Evolutionary conservation across 2,329 filamentous ascomycete genomes (phyloP).

Genomic region (Nemania sp.): DNA sequence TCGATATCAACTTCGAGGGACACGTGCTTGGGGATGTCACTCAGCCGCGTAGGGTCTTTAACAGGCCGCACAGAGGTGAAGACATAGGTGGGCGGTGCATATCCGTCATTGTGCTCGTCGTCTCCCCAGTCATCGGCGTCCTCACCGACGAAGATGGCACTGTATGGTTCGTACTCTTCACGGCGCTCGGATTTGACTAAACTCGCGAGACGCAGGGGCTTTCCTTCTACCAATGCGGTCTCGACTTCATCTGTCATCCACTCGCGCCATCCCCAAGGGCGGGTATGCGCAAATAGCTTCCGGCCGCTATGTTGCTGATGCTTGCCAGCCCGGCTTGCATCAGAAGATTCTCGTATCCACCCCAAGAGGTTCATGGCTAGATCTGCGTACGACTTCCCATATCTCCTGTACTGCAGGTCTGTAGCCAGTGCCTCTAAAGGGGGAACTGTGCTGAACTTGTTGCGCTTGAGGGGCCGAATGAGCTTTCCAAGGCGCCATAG

Average conservation of each 20-base stretch:
- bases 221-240: constrained; percentile 32
- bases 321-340: constrained; percentile 2
- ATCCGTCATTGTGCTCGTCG: neutral
- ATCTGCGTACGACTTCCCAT: constrained; percentile 27
- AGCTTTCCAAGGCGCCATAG: constrained; percentile 35
- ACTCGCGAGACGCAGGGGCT: constrained; percentile 32
- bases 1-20: constrained; percentile 36
- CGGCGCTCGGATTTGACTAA: constrained; percentile 26
- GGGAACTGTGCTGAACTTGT: constrained; percentile 29
- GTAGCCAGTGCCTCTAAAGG: constrained; percentile 32
- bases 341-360: constrained; percentile 16
- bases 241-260: constrained; percentile 35
- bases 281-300: constrained; percentile 9
- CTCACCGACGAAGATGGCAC: constrained; percentile 34
- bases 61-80: constrained; percentile 30
- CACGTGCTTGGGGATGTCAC: constrained; percentile 32
- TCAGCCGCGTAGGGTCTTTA: constrained; percentile 6
- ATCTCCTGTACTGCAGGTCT: constrained; percentile 29
- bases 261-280: constrained; percentile 28
- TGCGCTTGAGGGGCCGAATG: constrained; percentile 30
- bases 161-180: constrained; percentile 17
- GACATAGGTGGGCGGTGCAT: constrained; percentile 26
- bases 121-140: constrained; percentile 26
- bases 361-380: constrained; percentile 28
- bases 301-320: constrained; percentile 16